These are phyloP conservation scores for Globisporangium splendens DNA, from an alignment of 352 stramenopile genomes.

Conservation along the genomic window DNA sequence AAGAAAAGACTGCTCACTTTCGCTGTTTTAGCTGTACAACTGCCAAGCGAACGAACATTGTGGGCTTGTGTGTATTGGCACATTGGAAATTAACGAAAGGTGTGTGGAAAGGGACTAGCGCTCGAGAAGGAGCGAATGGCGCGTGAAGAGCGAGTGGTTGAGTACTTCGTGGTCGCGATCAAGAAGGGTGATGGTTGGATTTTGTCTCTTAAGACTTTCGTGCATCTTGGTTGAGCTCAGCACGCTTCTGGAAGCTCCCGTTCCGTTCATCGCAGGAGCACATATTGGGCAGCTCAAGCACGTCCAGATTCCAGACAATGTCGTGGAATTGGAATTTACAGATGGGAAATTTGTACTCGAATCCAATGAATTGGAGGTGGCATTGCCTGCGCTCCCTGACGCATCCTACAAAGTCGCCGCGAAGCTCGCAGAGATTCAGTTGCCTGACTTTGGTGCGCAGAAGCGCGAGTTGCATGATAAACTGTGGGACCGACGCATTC, in stretches of 20 bases:
- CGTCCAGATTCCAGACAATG: slow-evolving; percentile 27
- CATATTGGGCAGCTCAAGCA: slow-evolving; percentile 30
- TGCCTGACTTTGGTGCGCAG: slow-evolving; percentile 24
- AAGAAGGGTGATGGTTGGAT: slow-evolving; percentile 26
- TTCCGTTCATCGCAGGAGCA: slow-evolving; percentile 48
- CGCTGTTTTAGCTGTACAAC: not conserved
- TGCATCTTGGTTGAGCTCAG: slow-evolving; percentile 8
- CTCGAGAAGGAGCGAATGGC: not conserved
- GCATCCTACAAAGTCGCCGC: slow-evolving; percentile 10
- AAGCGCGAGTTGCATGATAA: slow-evolving; percentile 40
- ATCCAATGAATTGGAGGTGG: not conserved
- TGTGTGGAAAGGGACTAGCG: not conserved
- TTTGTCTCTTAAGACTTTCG: not conserved
- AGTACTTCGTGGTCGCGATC: slow-evolving; percentile 42
- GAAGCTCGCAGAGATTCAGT: slow-evolving; percentile 16
- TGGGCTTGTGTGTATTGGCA: not conserved
- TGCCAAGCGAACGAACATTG: not conserved
- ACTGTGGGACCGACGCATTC: slow-evolving; percentile 43
- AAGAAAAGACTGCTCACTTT: slow-evolving; percentile 1
- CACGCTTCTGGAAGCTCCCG: slow-evolving; percentile 47
- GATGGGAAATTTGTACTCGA: slow-evolving; percentile 24
- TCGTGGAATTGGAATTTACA: slow-evolving; percentile 37
- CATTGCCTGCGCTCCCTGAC: slow-evolving; percentile 14
- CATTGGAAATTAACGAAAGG: no score
- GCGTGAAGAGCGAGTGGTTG: slow-evolving; percentile 22